phyloP scores from a whole-genome alignment of 1,284 basidiomycete species.

The Marasmius fiardii region DNA sequence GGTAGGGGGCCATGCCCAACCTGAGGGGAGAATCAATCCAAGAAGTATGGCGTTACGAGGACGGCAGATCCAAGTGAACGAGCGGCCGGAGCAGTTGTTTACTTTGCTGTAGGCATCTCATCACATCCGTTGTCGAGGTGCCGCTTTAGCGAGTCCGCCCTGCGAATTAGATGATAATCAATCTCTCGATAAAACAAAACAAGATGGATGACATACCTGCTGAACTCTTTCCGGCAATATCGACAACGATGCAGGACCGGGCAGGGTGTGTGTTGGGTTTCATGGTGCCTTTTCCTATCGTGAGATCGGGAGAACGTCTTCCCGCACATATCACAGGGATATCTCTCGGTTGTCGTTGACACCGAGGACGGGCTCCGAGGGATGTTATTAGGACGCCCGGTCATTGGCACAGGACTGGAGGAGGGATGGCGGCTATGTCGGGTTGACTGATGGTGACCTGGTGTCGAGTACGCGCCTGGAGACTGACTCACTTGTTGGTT shows the following conservation, averaged over 20 bases:
- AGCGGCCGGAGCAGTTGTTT: neutral
- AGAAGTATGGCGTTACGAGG: neutral
- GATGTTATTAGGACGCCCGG: constrained; percentile 27
- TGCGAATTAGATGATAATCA: constrained; percentile 1
- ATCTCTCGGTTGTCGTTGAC: constrained; percentile 49
- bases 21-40: neutral
- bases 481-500: constrained; percentile 25
- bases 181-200: neutral
- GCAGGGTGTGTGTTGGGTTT: constrained; percentile 64
- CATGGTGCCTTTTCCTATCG: constrained; percentile 74
- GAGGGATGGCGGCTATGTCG: constrained; percentile 30
- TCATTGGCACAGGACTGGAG: constrained; percentile 25
- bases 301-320: constrained; percentile 75
- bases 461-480: constrained; percentile 29
- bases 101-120: constrained; percentile 10
- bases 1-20: neutral
- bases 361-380: constrained; percentile 30
- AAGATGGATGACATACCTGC: constrained; percentile 39
- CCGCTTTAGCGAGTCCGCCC: constrained; percentile 50
- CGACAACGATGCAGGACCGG: constrained; percentile 62
- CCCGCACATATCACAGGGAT: constrained; percentile 65
- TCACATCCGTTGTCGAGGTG: constrained; percentile 28
- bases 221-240: constrained; percentile 71
- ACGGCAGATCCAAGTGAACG: neutral
- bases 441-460: constrained; percentile 29